Percentiles rank a stretch among this genome's conserved stretches.
Conservation (phyloP, 2,329 filamentous ascomycete species). For the Neonectria sp. region DNA sequence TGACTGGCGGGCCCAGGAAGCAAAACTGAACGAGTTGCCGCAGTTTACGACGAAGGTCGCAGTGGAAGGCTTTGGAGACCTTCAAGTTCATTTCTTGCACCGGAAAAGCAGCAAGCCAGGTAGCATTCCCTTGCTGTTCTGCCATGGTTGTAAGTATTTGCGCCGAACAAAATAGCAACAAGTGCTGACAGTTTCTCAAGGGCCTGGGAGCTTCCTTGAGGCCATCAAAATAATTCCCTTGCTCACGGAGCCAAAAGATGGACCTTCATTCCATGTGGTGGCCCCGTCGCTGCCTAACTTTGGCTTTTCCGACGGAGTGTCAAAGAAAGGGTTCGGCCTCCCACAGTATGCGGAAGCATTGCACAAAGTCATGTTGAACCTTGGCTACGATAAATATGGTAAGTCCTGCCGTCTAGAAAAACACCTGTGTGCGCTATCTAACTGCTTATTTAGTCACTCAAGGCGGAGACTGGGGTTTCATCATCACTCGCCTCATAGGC, state of each 20-base stretch:
- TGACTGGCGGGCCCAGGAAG: slow-evolving; percentile 74
- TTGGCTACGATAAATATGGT: slow-evolving; percentile 68
- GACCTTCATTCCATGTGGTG: slow-evolving; percentile 68
- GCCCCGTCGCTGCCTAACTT: slow-evolving; percentile 72
- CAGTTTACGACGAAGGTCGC: slow-evolving; percentile 69
- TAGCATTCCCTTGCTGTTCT: slow-evolving; percentile 77
- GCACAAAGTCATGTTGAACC: slow-evolving; percentile 77
- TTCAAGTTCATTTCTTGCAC: slow-evolving; percentile 77
- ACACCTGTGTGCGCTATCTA: background rate
- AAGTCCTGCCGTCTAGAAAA: background rate
- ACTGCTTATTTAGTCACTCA: slow-evolving; percentile 59
- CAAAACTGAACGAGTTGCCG: slow-evolving; percentile 70
- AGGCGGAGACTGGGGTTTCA: slow-evolving; percentile 81
- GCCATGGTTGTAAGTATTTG: slow-evolving; percentile 70
- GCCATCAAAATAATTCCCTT: slow-evolving; percentile 72
- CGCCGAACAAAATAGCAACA: too few species aligned
- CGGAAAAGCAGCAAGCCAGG: slow-evolving; percentile 63
- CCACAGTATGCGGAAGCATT: slow-evolving; percentile 66
- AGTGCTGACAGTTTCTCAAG: slow-evolving; percentile 56
- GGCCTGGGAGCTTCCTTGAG: slow-evolving; percentile 80
- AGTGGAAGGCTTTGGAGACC: slow-evolving; percentile 70
- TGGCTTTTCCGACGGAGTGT: slow-evolving; percentile 53
- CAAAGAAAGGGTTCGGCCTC: slow-evolving; percentile 50
- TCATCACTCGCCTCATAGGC: slow-evolving; percentile 75
- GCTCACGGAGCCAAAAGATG: slow-evolving; percentile 52